Evolutionary conservation across 176 grass and related monocot genomes (phyloP), one percentile per base, ranked within the genome.

Genomic region (Puya raimondii): DNA sequence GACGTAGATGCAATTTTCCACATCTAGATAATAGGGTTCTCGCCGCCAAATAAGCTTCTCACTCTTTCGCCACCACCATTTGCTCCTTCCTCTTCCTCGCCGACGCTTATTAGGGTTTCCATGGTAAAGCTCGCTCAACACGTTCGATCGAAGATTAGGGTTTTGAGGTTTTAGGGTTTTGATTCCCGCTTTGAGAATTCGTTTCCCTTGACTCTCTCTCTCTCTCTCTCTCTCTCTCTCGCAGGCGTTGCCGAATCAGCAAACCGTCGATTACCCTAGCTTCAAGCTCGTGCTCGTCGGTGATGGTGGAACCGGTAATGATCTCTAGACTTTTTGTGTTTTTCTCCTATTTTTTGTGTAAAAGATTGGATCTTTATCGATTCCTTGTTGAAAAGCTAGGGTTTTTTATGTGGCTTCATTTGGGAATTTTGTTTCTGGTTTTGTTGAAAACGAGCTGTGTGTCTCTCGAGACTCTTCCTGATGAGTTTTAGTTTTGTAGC

Each of bases 281-380:
- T 70, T 70, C 50, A 70, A 70, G 68, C 68, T 70, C 23, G 68
- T 70, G 23, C 47, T 70, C n/a, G 68, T 70, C 11, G 49, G 68
- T 2, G 68, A 70, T 70, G 68, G 68, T 22, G 68, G 67, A 16
- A 70, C 68, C 2, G 50, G 68, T 56, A 23, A 57, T 50, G 1
- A 61, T 22, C 56, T 61, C 14, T 18, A 10, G 9, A n/a, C 9
- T 61, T 10, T 20, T 61, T 61, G 56, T 14, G 21, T 61, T 61
- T 22, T 22, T 10, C 56, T 20, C 2, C 56, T 22, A 7, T 61
- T 61, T n/a, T 61, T 21, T 9, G 56, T 10, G 56, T 10, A 8
- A 61, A 61, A 61, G 56, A 11, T 17, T 61, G n/a, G 56, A 61
- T 61, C 22, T 61, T 61, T 18, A 7, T 61, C 21, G 33, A 42